These are phyloP conservation scores for Trichoderma arundinaceum DNA, from an alignment of 2,329 filamentous ascomycete genomes.

Conservation along the genomic window DNA sequence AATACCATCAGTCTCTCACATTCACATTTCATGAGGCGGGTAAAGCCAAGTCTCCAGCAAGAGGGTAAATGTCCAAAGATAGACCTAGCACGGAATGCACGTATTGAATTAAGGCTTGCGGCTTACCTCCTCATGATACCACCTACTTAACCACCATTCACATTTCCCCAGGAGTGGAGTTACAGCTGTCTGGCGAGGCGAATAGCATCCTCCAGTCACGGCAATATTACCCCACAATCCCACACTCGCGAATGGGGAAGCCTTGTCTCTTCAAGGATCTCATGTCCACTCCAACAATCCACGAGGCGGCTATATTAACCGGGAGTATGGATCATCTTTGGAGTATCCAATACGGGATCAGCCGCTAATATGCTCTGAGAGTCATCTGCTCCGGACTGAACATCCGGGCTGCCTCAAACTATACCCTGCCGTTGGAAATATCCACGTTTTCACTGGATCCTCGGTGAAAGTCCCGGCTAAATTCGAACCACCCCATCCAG, in stretches of 20 bases:
- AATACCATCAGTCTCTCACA: neutral
- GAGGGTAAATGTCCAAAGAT: neutral
- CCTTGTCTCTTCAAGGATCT: conserved; percentile 21
- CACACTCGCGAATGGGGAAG: conserved; percentile 28
- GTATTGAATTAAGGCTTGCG: conserved; percentile 10
- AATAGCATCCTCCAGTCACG: conserved; percentile 16
- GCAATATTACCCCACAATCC: conserved; percentile 28
- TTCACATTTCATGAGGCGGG: neutral
- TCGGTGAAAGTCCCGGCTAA: conserved; percentile 28
- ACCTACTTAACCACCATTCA: conserved; percentile 5
- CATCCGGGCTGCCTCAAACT: neutral
- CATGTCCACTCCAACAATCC: conserved; percentile 8
- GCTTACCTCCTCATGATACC: conserved; percentile 4
- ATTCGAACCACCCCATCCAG: conserved; percentile 11
- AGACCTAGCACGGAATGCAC: neutral
- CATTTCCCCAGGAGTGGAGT: conserved; percentile 20
- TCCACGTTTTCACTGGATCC: conserved; percentile 22
- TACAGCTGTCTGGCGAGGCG: conserved; percentile 13
- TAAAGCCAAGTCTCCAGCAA: neutral
- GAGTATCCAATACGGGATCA: conserved; percentile 22
- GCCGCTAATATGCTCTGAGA: conserved; percentile 13
- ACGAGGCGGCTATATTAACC: conserved; percentile 30
- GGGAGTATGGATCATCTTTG: conserved; percentile 14
- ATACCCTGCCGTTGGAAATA: conserved; percentile 17
- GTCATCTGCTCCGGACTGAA: conserved; percentile 23